Base-by-base conservation (phyloP, 345 rosid genomes). In the Stellera chamaejasme region DNA sequence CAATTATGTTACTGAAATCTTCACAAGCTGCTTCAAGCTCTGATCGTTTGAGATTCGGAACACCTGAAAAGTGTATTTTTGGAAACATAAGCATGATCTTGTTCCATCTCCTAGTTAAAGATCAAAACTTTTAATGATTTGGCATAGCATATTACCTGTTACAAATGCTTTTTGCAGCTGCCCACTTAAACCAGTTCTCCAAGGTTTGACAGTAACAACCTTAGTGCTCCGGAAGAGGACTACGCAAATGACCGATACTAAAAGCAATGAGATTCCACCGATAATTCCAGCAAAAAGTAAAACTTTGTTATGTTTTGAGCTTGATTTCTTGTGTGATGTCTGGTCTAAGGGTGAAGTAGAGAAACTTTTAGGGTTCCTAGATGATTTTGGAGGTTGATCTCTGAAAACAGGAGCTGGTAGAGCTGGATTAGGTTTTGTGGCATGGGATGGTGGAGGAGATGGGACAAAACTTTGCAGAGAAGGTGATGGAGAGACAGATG, bases 1-100 rank as follows among this genome's bases (percentile, higher is more conserved):
- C 99, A 27, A 93, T 87, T 65, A 93, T 80, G 64, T 93, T 93
- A 57, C 97, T 93, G 65, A 93, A 93, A 70, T 89, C 99, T 72
- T 93, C 99, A 52, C 99, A 89, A 16, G 96, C 99, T 47, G 84
- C 88, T 73, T 76, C 83, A 58, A 93, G 87, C 69, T 93, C 99
- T 45, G 87, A 64, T 54, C 91, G 78, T 75, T 82, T 82, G 48
- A 87, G 79, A 71, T 79, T 84, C 2, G 95, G 97, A 13, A 82
- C 90, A 54, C 88, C 96, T 88, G 94, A 56, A 68, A 66, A n/a
- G 27, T 50, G 45, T 45, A 61, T 11, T 10, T 11, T 10, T 57
- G 28, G 25, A 44, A 44, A 50, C 7, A 53, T 54, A 13, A 62
- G 56, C 43, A 46, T 51, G 43, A 19, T 58, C 23, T 19, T 19